Conservation (phyloP, 23 red algal genomes). For the Gracilariopsis chorda region DNA sequence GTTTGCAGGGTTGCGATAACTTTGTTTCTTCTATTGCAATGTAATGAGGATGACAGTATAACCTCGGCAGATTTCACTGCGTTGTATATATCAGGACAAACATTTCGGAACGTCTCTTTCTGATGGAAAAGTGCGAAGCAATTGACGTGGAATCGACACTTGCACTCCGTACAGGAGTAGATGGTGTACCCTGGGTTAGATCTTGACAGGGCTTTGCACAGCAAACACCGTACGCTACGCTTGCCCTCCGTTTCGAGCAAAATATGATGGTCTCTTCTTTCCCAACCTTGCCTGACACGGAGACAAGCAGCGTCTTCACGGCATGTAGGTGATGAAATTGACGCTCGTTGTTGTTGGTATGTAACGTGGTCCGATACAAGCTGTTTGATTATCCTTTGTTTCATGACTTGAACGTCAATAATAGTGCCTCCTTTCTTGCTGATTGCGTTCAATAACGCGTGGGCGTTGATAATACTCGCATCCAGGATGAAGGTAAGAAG, state of each 20-base stretch:
- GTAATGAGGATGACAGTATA: not conserved
- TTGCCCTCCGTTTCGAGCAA: not conserved
- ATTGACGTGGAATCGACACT: not conserved
- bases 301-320: not conserved
- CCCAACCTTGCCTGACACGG: too few relatives aligned
- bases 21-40: not conserved
- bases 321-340: not conserved
- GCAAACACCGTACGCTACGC: not conserved
- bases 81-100: not conserved
- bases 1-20: not conserved
- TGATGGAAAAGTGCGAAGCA: not conserved
- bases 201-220: not conserved
- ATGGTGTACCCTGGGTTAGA: not conserved
- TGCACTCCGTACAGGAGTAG: not conserved
- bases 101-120: not conserved
- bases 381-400: not conserved
- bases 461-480: not conserved
- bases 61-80: not conserved
- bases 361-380: not conserved
- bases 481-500: not conserved
- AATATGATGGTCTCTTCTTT: too few relatives aligned
- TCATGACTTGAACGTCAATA: not conserved
- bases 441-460: not conserved
- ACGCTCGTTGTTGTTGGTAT: not conserved
- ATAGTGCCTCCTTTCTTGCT: not conserved